Conservation (phyloP, 2,329 filamentous ascomycete species). For the Penicillium frequentans region DNA sequence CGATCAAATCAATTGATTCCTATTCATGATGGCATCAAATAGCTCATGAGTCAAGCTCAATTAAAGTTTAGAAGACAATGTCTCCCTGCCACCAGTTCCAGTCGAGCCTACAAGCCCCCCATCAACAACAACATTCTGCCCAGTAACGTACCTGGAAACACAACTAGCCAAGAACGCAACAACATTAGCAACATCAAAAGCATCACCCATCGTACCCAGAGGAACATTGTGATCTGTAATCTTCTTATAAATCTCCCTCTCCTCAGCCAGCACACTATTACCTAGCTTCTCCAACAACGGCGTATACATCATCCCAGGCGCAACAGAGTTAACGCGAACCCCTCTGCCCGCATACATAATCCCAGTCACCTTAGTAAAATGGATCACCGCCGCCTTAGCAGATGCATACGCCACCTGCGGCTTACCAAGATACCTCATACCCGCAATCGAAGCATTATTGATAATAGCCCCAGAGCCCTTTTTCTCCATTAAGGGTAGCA, state of each 20-base stretch:
- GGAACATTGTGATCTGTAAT: constrained; percentile 45
- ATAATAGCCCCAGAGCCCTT: constrained; percentile 48
- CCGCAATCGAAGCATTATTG: constrained; percentile 53
- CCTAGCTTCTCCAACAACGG: constrained; percentile 44
- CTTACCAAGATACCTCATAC: constrained; percentile 53
- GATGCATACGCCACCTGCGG: constrained; percentile 57
- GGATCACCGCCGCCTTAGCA: constrained; percentile 52
- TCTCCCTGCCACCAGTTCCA: constrained; percentile 3
- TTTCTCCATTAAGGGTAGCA: constrained; percentile 56
- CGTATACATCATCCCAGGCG: constrained; percentile 59
- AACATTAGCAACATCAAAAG: constrained; percentile 60
- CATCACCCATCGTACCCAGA: constrained; percentile 59
- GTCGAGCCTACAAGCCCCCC: constrained; percentile 33
- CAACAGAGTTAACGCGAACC: constrained; percentile 54
- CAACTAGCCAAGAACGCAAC: constrained; percentile 59
- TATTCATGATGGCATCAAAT: no score
- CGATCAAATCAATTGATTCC: no score
- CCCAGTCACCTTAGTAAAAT: constrained; percentile 51
- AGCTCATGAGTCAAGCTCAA: not conserved
- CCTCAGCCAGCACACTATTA: constrained; percentile 46
- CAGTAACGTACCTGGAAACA: constrained; percentile 62
- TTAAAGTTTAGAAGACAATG: not conserved
- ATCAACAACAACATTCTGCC: constrained; percentile 54
- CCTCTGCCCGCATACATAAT: constrained; percentile 41
- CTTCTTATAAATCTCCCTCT: constrained; percentile 41